Evolutionary conservation across 2,329 filamentous ascomycete species (phyloP), one percentile per base, ranked within the genome.

Genomic region (Diaporthe capsici): DNA sequence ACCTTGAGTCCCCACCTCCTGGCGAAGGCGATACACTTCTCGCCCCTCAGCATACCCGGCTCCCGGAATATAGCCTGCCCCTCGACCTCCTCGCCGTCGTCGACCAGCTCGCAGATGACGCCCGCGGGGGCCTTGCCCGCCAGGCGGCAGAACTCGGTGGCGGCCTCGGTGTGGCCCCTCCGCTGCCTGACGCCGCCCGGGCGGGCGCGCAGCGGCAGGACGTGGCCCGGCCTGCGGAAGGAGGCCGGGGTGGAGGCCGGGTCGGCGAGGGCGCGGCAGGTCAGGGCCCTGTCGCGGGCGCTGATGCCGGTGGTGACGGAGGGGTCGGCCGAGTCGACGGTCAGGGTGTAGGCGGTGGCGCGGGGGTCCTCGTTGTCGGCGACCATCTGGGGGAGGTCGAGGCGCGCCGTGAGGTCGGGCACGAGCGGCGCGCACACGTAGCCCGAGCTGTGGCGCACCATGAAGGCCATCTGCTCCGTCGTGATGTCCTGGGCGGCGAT

Each of bases 311-410:
- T 99, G 20, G 94, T 95, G 71, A 96, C 91, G 76, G 89, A 90
- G 4, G 91, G 87, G 84, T 95, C 88, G 78, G 90, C 89, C 53
- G 94, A 92, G 86, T 99, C 97, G 80, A 98, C 91, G 78, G 95
- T 94, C 80, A 99, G 85, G 77, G 96, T 97, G 88, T 98, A 99
- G 76, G 97, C 97, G 76, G 97, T 99, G 78, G 93, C 91, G 83
- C 97, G 95, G 49, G 93, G 94, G 85, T 99, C 97, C 82, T 97
- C 90, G 85, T 89, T 89, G 79, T 85, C 79, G 77, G 85, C 78
- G 34, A 98, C 95, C 97, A 99, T 99, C 84, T 95, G 95, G 1
- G 96, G 96, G 49, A 99, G 93, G 76, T 90, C 88, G 80, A 98
- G 93, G 75, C 88, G 85, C 72, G 89, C 88, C 83, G 94, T 93